Evolutionary conservation across 129 eudicot genomes (phyloP).

Genomic region (Solidago caesia): DNA sequence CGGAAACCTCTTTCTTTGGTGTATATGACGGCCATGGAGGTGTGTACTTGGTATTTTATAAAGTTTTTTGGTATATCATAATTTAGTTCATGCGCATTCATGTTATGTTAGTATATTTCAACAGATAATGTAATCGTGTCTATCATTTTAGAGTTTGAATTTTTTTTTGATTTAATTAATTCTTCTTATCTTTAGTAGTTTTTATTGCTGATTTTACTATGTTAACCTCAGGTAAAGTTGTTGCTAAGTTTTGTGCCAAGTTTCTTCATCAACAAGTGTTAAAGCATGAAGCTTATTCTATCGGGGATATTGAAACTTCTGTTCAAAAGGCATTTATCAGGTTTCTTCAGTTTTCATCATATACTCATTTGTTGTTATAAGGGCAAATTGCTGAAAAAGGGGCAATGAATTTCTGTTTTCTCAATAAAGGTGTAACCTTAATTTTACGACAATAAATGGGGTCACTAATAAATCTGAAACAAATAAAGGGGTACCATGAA

Average conservation of each 20-base stretch:
- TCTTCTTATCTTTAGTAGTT: neutral
- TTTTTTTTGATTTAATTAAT: neutral
- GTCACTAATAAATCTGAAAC: no score
- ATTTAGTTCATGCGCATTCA: neutral
- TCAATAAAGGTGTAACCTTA: no score
- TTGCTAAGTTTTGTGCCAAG: slow-evolving; percentile 98
- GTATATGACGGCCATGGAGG: slow-evolving; percentile 99
- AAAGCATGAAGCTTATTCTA: slow-evolving; percentile 80
- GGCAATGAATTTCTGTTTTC: no score
- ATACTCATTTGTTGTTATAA: no score
- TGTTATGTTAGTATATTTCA: neutral
- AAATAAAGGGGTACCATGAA: no score
- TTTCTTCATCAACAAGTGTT: slow-evolving; percentile 95
- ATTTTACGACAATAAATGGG: no score
- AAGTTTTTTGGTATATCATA: slow-evolving; percentile 12
- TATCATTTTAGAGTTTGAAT: neutral
- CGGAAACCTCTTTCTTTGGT: slow-evolving; percentile 87
- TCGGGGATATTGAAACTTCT: slow-evolving; percentile 79
- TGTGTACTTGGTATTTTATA: slow-evolving; percentile 27
- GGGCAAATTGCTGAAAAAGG: no score
- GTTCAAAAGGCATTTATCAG: slow-evolving; percentile 87
- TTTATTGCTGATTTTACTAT: neutral
- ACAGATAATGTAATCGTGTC: slow-evolving; percentile 8
- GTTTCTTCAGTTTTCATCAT: slow-evolving; percentile 26
- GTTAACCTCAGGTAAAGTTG: slow-evolving; percentile 75